Evolutionary conservation across 768 basidiomycete genomes (phyloP), one percentile per base, ranked within the genome.

Genomic region (Russula compacta): DNA sequence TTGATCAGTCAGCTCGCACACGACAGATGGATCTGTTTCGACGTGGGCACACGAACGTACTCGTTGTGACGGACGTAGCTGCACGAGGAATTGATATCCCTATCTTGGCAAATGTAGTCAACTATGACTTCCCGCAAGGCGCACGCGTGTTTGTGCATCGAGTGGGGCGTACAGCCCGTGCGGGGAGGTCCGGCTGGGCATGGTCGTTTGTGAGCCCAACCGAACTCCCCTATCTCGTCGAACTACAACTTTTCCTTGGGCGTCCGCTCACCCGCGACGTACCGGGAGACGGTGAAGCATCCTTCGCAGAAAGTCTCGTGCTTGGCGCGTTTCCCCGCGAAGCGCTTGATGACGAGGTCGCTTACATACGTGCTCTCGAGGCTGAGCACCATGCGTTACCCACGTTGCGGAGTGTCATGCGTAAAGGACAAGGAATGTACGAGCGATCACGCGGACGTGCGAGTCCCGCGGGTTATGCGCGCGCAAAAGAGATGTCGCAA

Each of bases 21-120:
- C 83, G 81, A 63, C 94, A 98, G 68, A 92, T 99, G 87, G 86
- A 89, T 61, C 82, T 83, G 61, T 99, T 99, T 74, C 84, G 94
- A 24, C 79, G 82, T 12, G 89, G 90, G 1, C 70, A 77, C 35
- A 90, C 93, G 0, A 88, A 79, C 64, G 80, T 99, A 50, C 78
- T 99, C 29, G 94, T 98, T 39, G 97, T 98, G 46, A 99, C 97
- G 0, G 97, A 99, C 69, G 93, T 99, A 43, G 97, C 97, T 19
- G 97, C 97, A 14, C 88, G 97, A 66, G 97, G 97, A 68, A 92
- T 99, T 67, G 97, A 99, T 74, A 95, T 99, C 38, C 97, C 97
- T 5, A 81, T 98, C 43, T 81, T 99, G 63, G 92, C 95, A 71
- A 91, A 98, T 69, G 97, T 99, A 38, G 79, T 99, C 72, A 99